Conservation (phyloP, 768 basidiomycete genomes). For the Naganishia randhawae region DNA sequence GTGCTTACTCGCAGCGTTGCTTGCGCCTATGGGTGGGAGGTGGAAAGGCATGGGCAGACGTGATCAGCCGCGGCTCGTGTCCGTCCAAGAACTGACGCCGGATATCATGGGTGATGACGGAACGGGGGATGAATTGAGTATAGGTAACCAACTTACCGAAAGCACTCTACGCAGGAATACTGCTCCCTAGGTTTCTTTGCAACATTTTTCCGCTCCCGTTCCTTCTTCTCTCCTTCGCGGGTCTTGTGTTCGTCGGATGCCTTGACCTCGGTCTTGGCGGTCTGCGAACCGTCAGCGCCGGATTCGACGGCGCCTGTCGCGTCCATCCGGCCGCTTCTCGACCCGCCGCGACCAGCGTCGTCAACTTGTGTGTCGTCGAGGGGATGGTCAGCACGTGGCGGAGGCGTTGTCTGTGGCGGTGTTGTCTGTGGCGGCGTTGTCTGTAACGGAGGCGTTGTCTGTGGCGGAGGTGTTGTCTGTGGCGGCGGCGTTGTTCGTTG, state of each 20-base stretch:
- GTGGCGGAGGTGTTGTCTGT: no score
- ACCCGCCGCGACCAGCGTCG: background rate
- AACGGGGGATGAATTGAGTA: background rate
- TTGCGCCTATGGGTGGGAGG: no score
- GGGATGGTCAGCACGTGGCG: no score
- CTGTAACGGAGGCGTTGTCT: no score
- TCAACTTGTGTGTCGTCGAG: no score
- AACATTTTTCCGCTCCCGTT: constrained; percentile 4
- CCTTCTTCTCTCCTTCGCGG: constrained; percentile 5
- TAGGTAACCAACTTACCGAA: constrained; percentile 9
- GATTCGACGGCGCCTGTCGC: background rate
- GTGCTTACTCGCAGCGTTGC: constrained; percentile 28
- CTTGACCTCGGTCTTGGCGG: background rate
- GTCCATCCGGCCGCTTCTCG: background rate
- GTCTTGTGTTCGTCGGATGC: background rate
- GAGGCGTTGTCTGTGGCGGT: no score
- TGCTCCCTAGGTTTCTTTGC: constrained; percentile 29
- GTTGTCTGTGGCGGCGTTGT: no score
- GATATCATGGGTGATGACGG: background rate
- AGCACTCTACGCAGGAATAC: constrained; percentile 27
- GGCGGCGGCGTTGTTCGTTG: no score
- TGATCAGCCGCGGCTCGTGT: no score
- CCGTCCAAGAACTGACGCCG: no score
- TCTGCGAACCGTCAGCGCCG: background rate
- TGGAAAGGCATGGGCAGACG: no score